These are phyloP conservation scores for Hypomyces perniciosus DNA, from an alignment of 2,329 filamentous ascomycete species.

Conservation along the genomic window DNA sequence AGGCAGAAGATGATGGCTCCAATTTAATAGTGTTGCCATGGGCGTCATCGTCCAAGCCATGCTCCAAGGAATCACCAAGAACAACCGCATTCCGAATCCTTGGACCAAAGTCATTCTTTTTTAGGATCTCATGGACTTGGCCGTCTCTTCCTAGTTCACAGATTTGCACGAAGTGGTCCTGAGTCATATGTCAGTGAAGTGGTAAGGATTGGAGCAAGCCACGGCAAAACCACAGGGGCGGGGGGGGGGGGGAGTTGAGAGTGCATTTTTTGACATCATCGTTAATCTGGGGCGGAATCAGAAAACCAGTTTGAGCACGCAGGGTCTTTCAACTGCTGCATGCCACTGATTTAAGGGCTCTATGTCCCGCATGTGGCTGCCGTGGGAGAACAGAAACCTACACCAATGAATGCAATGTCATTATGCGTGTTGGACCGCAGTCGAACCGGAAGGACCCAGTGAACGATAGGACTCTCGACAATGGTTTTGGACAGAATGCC, in stretches of 20 bases:
- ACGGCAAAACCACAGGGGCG: not conserved
- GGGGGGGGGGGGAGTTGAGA: not conserved
- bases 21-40: slow-evolving; percentile 27
- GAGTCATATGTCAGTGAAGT: not conserved
- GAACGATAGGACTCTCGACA: slow-evolving; percentile 66
- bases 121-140: slow-evolving; percentile 68
- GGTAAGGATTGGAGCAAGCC: not conserved
- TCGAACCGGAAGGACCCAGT: slow-evolving; percentile 73
- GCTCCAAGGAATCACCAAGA: slow-evolving; percentile 53
- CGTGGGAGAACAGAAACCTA: slow-evolving; percentile 37
- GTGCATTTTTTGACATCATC: no score
- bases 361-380: not conserved
- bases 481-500: slow-evolving; percentile 77
- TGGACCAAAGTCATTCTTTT: slow-evolving; percentile 71
- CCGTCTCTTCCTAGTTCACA: slow-evolving; percentile 65
- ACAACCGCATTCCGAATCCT: slow-evolving; percentile 74
- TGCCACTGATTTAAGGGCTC: no score
- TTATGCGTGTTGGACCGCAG: slow-evolving; percentile 64
- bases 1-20: slow-evolving; percentile 35
- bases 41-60: slow-evolving; percentile 27
- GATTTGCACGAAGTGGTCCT: slow-evolving; percentile 76
- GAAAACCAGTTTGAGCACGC: not conserved
- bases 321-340: not conserved
- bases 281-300: no score
- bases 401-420: slow-evolving; percentile 81